Evolutionary conservation across 495 filamentous ascomycete species (phyloP), one percentile per base, ranked within the genome.

Genomic region (Xylaria castorea): DNA sequence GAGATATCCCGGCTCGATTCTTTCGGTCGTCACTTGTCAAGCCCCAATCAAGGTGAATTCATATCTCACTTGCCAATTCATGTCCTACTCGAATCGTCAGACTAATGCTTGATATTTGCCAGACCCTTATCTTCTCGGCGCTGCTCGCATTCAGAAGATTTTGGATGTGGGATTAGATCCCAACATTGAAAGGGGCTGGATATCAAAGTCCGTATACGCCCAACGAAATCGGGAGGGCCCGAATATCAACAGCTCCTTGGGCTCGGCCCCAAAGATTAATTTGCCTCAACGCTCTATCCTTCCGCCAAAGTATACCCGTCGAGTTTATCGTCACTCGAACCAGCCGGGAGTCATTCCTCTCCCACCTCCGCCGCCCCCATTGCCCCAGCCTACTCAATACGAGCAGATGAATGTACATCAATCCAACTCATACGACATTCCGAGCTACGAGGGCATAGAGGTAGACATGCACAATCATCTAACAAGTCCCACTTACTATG

Each of bases 121-220:
- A 67, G 64, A 53, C 5, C 0, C 27, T n/a, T 25, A 66, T 66
- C 16, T 51, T 32, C 42, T 36, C 8, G 30, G 63, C 18, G 27
- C 44, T 36, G 20, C 64, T 36, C 30, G 6, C 38, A 38, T 53
- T 3, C 44, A 53, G 5, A 53, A 67, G 30, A 53, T 22, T 61
- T 5, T 11, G 5, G 16, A 60, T 20, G 55, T 6, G 5, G 30
- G 11, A 60, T 20, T 36, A 3, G 5, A 14, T 32, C 8, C 16
- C 5, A 1, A 32, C 25, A 38, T 20, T 11, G 20, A 55, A 25
- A 55, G 50, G n/a, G 66, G 50, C 36, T 68, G 50, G 50, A 57
- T 57, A 5, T 68, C 48, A 9, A 57, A 68, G 22, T 27, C 48
- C 11, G 34, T 57, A 18, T 57, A 68, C 36, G 48, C 48, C 42